These are phyloP conservation scores for Lichtheimia ramosa DNA, from an alignment of 371 early-diverging fungal species.

Conservation along the genomic window DNA sequence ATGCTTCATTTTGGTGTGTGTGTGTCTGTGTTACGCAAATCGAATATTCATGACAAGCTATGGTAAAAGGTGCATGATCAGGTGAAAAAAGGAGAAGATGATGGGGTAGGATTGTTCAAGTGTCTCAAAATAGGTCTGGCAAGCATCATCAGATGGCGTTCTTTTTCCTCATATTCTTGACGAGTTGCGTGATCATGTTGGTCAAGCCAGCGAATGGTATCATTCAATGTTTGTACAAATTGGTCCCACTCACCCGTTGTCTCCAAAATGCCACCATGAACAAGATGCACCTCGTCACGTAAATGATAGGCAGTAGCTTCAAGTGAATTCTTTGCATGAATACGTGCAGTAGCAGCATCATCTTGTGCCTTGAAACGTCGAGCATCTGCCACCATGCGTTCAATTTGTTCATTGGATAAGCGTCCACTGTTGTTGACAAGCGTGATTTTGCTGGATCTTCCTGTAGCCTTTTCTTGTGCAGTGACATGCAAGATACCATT, in stretches of 20 bases:
- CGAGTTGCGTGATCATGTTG: constrained; percentile 82
- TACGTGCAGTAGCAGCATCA: constrained; percentile 77
- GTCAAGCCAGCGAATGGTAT: constrained; percentile 87
- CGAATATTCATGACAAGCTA: too few species aligned
- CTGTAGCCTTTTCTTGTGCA: constrained; percentile 91
- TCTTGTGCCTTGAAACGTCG: constrained; percentile 90
- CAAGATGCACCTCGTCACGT: constrained; percentile 37
- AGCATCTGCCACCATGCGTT: constrained; percentile 88
- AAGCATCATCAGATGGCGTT: constrained; percentile 74
- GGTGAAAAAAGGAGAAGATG: too few species aligned
- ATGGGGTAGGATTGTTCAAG: too few species aligned
- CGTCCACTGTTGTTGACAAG: constrained; percentile 94
- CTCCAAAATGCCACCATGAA: constrained; percentile 50
- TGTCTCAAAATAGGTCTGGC: too few species aligned
- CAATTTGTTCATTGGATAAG: constrained; percentile 87
- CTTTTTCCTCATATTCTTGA: constrained; percentile 91
- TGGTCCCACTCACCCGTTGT: constrained; percentile 70
- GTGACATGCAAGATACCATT: constrained; percentile 95
- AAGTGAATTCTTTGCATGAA: constrained; percentile 83
- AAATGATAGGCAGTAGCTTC: constrained; percentile 88
- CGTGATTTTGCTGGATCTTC: constrained; percentile 78
- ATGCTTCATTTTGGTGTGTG: too few species aligned
- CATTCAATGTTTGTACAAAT: constrained; percentile 79
- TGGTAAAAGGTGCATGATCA: too few species aligned
- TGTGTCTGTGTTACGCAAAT: too few species aligned